Evolutionary conservation across 371 early-diverging fungal genomes (phyloP).

Genomic region (Mucor plumbeus): DNA sequence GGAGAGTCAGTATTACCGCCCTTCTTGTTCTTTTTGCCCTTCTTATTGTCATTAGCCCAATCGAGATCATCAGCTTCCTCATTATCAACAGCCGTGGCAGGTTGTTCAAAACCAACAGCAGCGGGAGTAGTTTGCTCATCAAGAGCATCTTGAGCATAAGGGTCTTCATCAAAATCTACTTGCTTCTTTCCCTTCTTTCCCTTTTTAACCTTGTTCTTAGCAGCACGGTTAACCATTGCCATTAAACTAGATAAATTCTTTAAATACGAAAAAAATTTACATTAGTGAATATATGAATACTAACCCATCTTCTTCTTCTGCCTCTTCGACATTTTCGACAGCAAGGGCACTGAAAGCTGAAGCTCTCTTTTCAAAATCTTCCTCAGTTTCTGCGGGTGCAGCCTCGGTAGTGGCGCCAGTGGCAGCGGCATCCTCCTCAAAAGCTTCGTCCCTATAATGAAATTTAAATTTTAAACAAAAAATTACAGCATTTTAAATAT

Average conservation of each 20-base stretch:
- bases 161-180: slow-evolving; percentile 34
- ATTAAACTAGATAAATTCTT: slow-evolving; percentile 39
- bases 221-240: slow-evolving; percentile 57
- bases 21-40: slow-evolving; percentile 47
- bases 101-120: slow-evolving; percentile 12
- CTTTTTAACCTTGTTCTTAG: slow-evolving; percentile 57
- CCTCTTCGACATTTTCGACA: slow-evolving; percentile 39
- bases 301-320: slow-evolving; percentile 45
- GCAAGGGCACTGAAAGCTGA: slow-evolving; percentile 40
- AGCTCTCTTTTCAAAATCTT: slow-evolving; percentile 42
- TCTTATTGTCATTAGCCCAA: slow-evolving; percentile 47
- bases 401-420: slow-evolving; percentile 40
- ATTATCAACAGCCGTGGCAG: slow-evolving; percentile 20
- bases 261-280: neutral
- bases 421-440: slow-evolving; percentile 41
- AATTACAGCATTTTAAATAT: neutral
- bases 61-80: slow-evolving; percentile 40
- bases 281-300: neutral
- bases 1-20: slow-evolving; percentile 31
- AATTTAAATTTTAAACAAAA: too few relatives aligned
- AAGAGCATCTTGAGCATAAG: slow-evolving; percentile 6
- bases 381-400: slow-evolving; percentile 40
- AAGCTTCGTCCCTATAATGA: slow-evolving; percentile 32
- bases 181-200: slow-evolving; percentile 49
- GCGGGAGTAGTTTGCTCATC: slow-evolving; percentile 24